Evolutionary conservation across 148 eudicot species (phyloP).

Genomic region (Oxyria digyna): DNA sequence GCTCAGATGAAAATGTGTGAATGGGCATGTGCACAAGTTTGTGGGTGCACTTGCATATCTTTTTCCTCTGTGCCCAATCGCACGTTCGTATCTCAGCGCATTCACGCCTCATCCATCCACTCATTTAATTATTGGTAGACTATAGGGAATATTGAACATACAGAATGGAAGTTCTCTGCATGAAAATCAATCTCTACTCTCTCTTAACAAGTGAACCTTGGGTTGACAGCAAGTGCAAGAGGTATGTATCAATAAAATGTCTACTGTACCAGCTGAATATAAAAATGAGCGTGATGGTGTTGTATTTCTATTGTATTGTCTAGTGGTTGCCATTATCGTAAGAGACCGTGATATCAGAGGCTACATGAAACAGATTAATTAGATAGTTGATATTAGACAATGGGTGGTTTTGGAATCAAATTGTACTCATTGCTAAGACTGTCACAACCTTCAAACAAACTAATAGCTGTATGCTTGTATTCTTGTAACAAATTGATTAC

Average conservation of each 20-base stretch:
- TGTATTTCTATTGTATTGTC: not conserved
- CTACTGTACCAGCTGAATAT: not conserved
- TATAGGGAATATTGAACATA: not conserved
- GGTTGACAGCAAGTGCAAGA: not conserved
- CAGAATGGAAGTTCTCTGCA: no score
- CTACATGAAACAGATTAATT: not conserved
- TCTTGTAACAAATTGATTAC: not conserved
- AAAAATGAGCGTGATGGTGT: not conserved
- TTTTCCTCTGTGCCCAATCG: no score
- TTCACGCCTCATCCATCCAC: no score
- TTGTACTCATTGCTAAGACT: not conserved
- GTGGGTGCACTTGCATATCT: no score
- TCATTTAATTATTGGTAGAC: not conserved
- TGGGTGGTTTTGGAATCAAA: not conserved
- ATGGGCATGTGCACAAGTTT: no score
- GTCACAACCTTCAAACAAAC: not conserved
- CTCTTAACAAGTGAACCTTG: not conserved
- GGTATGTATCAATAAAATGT: not conserved
- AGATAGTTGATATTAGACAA: no score
- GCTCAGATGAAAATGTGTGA: no score
- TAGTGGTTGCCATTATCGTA: not conserved
- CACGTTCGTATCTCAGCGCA: no score
- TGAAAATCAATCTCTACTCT: no score
- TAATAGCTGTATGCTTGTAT: not conserved
- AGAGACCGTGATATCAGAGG: not conserved